A percentile compares a stretch with the other conserved stretches of the same genome.
These are phyloP conservation scores for Agapanthus africanus DNA, from an alignment of 106 monocot species.

Conservation along the genomic window DNA sequence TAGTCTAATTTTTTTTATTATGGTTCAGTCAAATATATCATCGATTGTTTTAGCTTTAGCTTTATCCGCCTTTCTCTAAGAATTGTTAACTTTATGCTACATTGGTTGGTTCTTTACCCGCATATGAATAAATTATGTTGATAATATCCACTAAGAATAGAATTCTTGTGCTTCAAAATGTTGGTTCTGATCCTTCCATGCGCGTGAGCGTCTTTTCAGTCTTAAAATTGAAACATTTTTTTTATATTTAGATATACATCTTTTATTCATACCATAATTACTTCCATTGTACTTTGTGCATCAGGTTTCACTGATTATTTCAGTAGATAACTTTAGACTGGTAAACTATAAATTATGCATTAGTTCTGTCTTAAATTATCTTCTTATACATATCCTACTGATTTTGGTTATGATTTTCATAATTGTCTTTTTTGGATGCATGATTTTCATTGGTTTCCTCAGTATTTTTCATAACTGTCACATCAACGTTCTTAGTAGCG, in stretches of 20 bases:
- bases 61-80: not conserved
- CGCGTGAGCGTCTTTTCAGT: no score
- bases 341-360: not conserved
- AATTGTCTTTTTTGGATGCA: no score
- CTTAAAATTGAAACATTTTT: no score
- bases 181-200: no score
- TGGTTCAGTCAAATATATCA: not conserved
- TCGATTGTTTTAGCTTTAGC: not conserved
- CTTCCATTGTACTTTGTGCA: not conserved
- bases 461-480: no score
- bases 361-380: constrained; percentile 7
- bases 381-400: not conserved
- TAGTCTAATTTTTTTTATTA: no score
- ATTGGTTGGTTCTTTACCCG: no score
- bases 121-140: no score
- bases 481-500: constrained; percentile 3
- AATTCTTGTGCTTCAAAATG: no score
- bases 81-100: not conserved
- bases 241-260: not conserved
- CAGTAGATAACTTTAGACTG: not conserved
- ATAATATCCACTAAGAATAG: no score
- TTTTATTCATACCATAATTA: not conserved
- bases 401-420: constrained; percentile 15
- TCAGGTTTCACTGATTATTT: not conserved
- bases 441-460: no score